These are phyloP conservation scores for Macroventuria anomochaeta DNA, from an alignment of 2,329 filamentous ascomycete genomes.

Conservation along the genomic window DNA sequence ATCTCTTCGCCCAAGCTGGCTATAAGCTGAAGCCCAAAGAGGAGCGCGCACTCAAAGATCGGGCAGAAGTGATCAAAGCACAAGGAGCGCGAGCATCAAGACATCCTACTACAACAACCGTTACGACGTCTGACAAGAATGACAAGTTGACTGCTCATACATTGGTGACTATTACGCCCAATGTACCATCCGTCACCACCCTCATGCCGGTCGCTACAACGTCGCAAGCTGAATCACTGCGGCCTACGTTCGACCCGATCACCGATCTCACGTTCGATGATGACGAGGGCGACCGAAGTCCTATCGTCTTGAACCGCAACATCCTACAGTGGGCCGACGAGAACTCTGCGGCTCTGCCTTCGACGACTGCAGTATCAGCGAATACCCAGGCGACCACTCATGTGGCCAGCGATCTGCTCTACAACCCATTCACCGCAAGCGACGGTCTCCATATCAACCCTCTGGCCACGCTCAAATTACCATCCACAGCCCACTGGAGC, in stretches of 20 bases:
- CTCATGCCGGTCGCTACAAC: slow-evolving; percentile 6
- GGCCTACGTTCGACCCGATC: slow-evolving; percentile 24
- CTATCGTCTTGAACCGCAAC: slow-evolving; percentile 46
- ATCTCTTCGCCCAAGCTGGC: slow-evolving; percentile 61
- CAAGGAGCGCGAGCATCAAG: neutral
- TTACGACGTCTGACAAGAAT: neutral
- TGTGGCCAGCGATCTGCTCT: slow-evolving; percentile 5
- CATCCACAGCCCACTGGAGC: slow-evolving; percentile 20
- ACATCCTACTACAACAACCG: neutral
- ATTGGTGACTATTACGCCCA: neutral
- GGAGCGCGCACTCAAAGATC: slow-evolving; percentile 25
- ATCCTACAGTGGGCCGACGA: slow-evolving; percentile 50
- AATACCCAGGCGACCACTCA: neutral
- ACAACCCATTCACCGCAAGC: slow-evolving; percentile 23
- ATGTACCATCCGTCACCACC: neutral
- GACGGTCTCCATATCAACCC: slow-evolving; percentile 41
- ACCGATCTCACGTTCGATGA: slow-evolving; percentile 32
- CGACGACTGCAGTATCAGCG: neutral
- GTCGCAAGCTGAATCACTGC: slow-evolving; percentile 22
- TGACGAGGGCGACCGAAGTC: slow-evolving; percentile 29
- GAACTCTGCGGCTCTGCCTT: slow-evolving; percentile 27
- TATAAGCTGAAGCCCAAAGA: slow-evolving; percentile 48
- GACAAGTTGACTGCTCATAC: neutral
- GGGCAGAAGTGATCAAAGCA: slow-evolving; percentile 16
- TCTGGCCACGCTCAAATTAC: slow-evolving; percentile 37